These are phyloP conservation scores for Xylaria digitata DNA, from an alignment of 2,329 filamentous ascomycete species.

Conservation along the genomic window DNA sequence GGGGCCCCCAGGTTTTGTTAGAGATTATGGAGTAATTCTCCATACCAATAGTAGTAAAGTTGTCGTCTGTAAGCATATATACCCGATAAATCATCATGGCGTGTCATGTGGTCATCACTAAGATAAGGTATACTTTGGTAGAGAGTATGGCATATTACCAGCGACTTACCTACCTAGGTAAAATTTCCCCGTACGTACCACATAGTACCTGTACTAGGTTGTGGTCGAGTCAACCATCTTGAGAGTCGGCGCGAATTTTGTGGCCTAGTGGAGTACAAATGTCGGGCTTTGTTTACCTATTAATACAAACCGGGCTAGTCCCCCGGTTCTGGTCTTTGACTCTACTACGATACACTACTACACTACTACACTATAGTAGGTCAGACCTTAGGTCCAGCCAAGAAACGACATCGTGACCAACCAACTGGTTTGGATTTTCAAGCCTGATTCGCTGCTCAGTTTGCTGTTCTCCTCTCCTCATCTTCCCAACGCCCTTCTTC, in stretches of 20 bases:
- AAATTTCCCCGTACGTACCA: too few species aligned
- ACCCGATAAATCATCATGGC: constrained; percentile 13
- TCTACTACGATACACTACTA: too few species aligned
- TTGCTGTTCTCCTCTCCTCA: constrained; percentile 5
- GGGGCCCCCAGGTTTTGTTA: constrained; percentile 21
- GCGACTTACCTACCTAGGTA: neutral
- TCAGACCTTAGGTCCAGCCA: constrained; percentile 9
- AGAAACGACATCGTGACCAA: constrained; percentile 27
- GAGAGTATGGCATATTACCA: neutral
- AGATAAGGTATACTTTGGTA: constrained; percentile 7
- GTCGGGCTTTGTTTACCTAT: neutral
- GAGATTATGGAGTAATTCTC: constrained; percentile 13
- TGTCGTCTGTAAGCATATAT: constrained; percentile 3
- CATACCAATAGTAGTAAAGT: constrained; percentile 34
- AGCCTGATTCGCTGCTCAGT: constrained; percentile 18
- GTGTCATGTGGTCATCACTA: constrained; percentile 24
- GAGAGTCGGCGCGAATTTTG: neutral
- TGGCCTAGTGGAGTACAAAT: neutral
- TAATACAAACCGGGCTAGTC: neutral
- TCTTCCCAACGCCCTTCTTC: constrained; percentile 24
- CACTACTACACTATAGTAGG: too few species aligned
- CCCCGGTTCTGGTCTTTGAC: neutral
- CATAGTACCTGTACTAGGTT: too few species aligned
- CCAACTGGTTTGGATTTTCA: constrained; percentile 24
- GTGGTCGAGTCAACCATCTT: constrained; percentile 4